Evolutionary conservation across 2,329 filamentous ascomycete genomes (phyloP), one percentile per base, ranked within the genome.

Genomic region (Trichophyton benhamiae): DNA sequence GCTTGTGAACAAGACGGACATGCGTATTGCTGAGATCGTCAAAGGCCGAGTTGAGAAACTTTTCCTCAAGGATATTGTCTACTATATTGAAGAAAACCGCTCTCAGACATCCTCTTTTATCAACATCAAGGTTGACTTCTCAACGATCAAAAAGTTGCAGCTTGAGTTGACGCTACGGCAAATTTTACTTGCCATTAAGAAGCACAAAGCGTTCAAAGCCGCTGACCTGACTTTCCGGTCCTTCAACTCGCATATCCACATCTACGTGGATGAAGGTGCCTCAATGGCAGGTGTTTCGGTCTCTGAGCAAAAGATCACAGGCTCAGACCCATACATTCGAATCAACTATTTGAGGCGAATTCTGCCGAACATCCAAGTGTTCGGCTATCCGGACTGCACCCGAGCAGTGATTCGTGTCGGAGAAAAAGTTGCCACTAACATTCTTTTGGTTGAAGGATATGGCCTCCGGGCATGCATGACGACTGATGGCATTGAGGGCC

Each of bases 21-120:
- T 94, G 60, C 83, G 86, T 66, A 89, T 88, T 1, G 94, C 92
- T n/a, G 85, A 87, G 36, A 85, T 96, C 46, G 92, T 96, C 67
- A 95, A 97, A 75, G 90, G 87, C 15, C 85, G 91, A 53, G 95
- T 99, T 61, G 92, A 97, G 74, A 96, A 96, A 80, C 96, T 92
- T 0, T 96, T 86, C 68, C 79, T 99, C 11, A 84, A 86, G 17
- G 94, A 99, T 67, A 82, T 87, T 49, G 83, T 95, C 62, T 81
- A 82, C 57, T 94, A 85, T 67, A 83, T 96, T 36, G 90, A 96
- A 69, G 91, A 96, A 66, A 87, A 89, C 65, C 97, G 91, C 89
- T 85, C 87, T n/a, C 81, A 83, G 0, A 83, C 85, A 48, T 83
- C 85, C 44, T 86, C 87, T 44, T 91, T 87, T 66, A 82, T 99